Evolutionary conservation across 352 stramenopile species (phyloP), one percentile per base, ranked within the genome.

Genomic region (Phytophthora gonapodyides): DNA sequence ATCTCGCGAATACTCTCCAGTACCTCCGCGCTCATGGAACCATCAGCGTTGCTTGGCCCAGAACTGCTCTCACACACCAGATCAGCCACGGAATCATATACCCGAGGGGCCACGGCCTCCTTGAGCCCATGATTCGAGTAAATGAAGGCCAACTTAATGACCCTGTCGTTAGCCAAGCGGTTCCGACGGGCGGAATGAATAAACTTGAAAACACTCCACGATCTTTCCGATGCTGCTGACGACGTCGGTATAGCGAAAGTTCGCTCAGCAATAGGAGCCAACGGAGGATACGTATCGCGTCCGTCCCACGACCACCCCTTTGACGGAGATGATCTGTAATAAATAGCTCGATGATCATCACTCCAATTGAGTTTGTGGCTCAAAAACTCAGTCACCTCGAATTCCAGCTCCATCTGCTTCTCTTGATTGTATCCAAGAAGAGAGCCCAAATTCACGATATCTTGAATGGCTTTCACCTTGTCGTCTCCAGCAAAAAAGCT

Each of bases 181-280:
- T 50, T 58, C 16, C 51, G 7, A 2, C 24, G 40, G 7, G 27
- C 10, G 3, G 38, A 49, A 21, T 58, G 51, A 10, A 58, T 40
- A 15, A 30, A 49, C 40, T 58, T 58, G n/a, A 57, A 57, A n/a
- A 57, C n/a, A 16, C 50, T 57, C 50, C 50, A 57, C 8, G 38
- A 57, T 5, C 50, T 36, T 15, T 57, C 38, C 17, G 50, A 16
- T 9, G 50, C 50, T 5, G 38, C 50, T 3, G 21, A 24, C 21
- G 21, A 24, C 21, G 21, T 24, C 21, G 21, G 21, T 24, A 24
- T 24, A 24, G 50, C 37, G 11, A 48, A 57, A 33, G 41, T 16
- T 27, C 51, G 24, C 36, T 51, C 16, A 2, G 51, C 51, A 12
- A 59, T 47, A 3, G 24, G 24, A 27, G 24, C 24, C 15, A 57